Evolutionary conservation across 768 basidiomycete species (phyloP).

Genomic region (Boletus bicolor): DNA sequence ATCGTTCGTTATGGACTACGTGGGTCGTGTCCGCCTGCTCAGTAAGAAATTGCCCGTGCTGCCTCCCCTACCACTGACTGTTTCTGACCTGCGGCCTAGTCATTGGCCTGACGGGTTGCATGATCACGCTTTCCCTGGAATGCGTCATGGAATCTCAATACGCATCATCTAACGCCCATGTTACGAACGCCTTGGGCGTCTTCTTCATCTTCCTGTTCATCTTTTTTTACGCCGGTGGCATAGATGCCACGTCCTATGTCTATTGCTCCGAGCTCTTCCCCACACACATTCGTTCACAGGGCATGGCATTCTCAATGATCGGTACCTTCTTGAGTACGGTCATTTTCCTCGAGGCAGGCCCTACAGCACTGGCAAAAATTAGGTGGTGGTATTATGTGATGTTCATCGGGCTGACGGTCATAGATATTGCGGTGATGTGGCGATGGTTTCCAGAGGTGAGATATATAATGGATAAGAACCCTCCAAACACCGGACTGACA

Average conservation of each 20-base stretch:
- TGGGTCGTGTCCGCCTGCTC: not conserved
- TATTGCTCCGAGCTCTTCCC: constrained; percentile 4
- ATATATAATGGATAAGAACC: no score
- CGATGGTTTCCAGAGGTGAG: not conserved
- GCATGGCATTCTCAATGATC: constrained; percentile 3
- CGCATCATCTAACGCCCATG: not conserved
- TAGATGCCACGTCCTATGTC: not conserved
- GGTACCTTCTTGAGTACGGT: not conserved
- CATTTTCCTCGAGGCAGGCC: not conserved
- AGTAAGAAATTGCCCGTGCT: not conserved
- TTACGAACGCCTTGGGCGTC: not conserved
- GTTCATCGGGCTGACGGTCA: not conserved
- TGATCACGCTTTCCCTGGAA: not conserved
- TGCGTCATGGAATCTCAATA: not conserved
- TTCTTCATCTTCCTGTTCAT: not conserved
- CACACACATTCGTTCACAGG: not conserved
- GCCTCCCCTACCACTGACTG: not conserved
- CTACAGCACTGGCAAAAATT: not conserved
- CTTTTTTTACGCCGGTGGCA: not conserved
- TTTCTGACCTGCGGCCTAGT: not conserved
- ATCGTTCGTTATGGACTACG: not conserved
- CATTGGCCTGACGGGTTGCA: not conserved
- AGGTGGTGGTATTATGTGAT: not conserved
- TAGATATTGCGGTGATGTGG: not conserved
- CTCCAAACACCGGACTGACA: not conserved